Base-by-base conservation (phyloP, 164 flowering plant genomes). In the Cinnamomum micranthum region DNA sequence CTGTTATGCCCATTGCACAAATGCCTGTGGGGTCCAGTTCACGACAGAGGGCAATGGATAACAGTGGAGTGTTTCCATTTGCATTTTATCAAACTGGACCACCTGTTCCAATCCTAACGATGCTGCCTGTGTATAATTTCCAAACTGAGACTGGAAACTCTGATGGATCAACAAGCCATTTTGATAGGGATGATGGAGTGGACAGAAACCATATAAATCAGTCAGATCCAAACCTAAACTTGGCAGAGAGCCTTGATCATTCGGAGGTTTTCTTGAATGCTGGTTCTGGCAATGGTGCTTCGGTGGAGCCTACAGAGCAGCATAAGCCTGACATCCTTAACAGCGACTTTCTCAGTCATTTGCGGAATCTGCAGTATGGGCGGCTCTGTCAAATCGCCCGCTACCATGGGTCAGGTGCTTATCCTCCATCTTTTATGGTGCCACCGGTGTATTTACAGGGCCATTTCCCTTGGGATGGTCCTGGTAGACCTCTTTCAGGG, bases 61-160 rank as follows among this genome's bases (percentile, higher is more conserved):
- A 84, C 75, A 78, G 87, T 68, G 88, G 89, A 52, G 79, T 77
- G 22, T 58, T 80, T 58, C 87, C 95, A 70, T 76, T 86, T 79
- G 80, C 90, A 31, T 95, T 95, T 79, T 92, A 89, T 81, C 91
- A 95, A 2, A 89, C 99, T 19, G 99, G 99, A 14, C 98, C 97
- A 14, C 97, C 97, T n/a, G 92, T 95, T 77, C 97, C 97, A 1
- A 88, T 92, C 79, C 23, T 95, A 28, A 84, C 92, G 24, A 88
- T 95, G 92, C 90, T 92, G 79, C 96, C 90, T 10, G 25, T 91
- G 12, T 88, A 86, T 81, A 87, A 92, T 79, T 81, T 84, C 58
- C 89, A 89, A 68, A 73, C 88, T 47, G 97, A 90, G 59, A 60
- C 84, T 2, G 84, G 85, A 70, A 77, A 68, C 71, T 76, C 91